A percentile compares a stretch with the other conserved stretches of the same genome.
phyloP scores from a whole-genome alignment of 73 alveolate genomes.

The Stentor coeruleus region DNA sequence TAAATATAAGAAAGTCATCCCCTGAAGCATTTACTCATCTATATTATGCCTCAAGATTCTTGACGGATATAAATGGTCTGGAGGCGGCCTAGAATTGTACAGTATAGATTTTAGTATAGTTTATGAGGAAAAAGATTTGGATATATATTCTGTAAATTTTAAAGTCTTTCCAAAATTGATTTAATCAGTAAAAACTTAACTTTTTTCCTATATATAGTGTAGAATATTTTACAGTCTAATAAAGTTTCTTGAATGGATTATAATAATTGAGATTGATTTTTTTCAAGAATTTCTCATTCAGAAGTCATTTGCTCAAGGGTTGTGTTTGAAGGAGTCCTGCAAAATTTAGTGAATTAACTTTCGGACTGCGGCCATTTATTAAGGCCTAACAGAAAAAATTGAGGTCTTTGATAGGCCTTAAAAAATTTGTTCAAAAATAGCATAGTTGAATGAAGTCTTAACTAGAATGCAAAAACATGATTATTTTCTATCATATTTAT shows the following conservation, averaged over 20 bases:
- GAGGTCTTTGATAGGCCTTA: no score
- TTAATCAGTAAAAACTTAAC: conserved; percentile 77
- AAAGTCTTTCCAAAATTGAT: conserved; percentile 86
- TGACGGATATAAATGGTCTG: conserved; percentile 80
- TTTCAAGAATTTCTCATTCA: conserved; percentile 28
- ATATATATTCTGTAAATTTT: conserved; percentile 80
- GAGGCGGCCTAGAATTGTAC: conserved; percentile 68
- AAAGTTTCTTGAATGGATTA: conserved; percentile 37
- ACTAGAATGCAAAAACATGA: no score
- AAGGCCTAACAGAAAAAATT: not conserved
- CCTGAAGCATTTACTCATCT: conserved; percentile 84
- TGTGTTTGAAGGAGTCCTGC: not conserved
- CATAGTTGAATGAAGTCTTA: no score
- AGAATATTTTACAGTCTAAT: conserved; percentile 16
- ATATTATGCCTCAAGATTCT: conserved; percentile 79
- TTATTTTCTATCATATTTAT: no score
- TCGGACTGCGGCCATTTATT: conserved; percentile 17
- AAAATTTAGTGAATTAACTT: not conserved
- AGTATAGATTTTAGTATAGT: conserved; percentile 90
- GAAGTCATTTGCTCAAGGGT: not conserved
- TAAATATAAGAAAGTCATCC: conserved; percentile 74
- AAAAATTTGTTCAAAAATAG: no score
- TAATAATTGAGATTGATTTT: conserved; percentile 32
- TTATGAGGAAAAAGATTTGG: conserved; percentile 60
- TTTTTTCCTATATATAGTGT: conserved; percentile 81